Percentiles rank a stretch among this genome's conserved stretches.
These are phyloP conservation scores for Diaporthe sp. DNA, from an alignment of 2,329 filamentous ascomycete genomes.

Conservation along the genomic window DNA sequence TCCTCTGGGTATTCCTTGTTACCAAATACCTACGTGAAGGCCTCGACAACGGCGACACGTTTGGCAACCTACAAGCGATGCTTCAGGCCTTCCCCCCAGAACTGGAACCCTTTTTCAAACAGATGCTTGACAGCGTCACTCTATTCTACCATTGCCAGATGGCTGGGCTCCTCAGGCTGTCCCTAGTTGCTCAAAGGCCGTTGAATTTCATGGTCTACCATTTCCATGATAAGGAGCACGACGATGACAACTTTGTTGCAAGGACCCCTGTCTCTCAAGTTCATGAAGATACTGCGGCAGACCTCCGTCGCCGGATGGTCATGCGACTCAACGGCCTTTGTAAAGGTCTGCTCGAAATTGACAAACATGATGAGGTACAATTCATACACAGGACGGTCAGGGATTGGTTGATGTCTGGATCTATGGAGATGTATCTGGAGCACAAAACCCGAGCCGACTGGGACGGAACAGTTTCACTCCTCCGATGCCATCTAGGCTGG, in stretches of 20 bases:
- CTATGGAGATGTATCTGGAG: not conserved
- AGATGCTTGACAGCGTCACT: not conserved
- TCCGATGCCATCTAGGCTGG: not conserved
- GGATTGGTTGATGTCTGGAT: not conserved
- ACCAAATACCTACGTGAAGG: not conserved
- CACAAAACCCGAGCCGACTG: not conserved
- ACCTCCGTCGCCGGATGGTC: not conserved
- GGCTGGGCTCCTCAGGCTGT: not conserved
- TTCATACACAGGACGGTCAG: not conserved
- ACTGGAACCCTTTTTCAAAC: not conserved
- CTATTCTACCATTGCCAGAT: not conserved
- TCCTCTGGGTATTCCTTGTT: not conserved
- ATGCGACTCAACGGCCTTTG: not conserved
- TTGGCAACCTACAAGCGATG: not conserved
- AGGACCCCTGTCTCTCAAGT: not conserved
- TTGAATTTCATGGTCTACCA: not conserved
- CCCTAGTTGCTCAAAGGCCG: not conserved
- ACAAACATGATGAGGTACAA: not conserved
- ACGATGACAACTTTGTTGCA: not conserved
- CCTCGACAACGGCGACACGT: not conserved
- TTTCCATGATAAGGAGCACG: not conserved
- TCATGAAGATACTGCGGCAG: not conserved
- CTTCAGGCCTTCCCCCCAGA: not conserved
- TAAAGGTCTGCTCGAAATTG: not conserved
- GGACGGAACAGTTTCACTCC: not conserved